Base-by-base conservation (phyloP, 2,329 filamentous ascomycete genomes). In the Pestalotiopsis fici region DNA sequence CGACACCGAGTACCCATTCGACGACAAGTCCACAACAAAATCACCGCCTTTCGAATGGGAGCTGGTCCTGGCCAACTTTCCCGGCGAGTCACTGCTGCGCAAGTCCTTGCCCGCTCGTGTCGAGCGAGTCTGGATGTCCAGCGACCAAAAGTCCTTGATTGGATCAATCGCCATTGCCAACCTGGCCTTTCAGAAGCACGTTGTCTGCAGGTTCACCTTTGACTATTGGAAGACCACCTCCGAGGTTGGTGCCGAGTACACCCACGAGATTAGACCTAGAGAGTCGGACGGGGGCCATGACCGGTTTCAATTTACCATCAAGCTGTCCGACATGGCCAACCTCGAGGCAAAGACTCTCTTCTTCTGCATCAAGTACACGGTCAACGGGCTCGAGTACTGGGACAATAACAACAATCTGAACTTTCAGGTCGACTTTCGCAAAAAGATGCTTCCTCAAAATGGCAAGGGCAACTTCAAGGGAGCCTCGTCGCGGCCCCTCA, bases 151-250 rank as follows among this genome's bases (percentile, higher is more conserved):
- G 81, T 93, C 87, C 1, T 82, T 99, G 71, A 86, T 97, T 63
- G 96, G 96, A 13, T 92, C 90, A 21, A 87, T 97, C 64, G 92
- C 90, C 7, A 95, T 97, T 25, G 90, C 91, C 77, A 99, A 99
- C 79, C 81, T 98, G 56, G 89, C 94, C 0, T 99, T 97, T 81
- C 88, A 95, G 65, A 99, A 99, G 81, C 80, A 86, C 5, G 93
- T 99, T 65, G 90, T 92, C n/a, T 95, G 94, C 78, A 90, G 96
- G 63, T 99, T 99, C 79, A 99, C 96, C 0, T 87, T 98, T 59
- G 96, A 99, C 79, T 96, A 97, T 82, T 99, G 96, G 96, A 97
- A 97, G 86, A 99, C 96, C 0, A 97, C 95, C 0, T 99, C 96
- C 0, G 96, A 99, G 78, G 92, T 98, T 1, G 86, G 87, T 47